Conservation (phyloP, 352 stramenopile species). For the Globisporangium nunn region DNA sequence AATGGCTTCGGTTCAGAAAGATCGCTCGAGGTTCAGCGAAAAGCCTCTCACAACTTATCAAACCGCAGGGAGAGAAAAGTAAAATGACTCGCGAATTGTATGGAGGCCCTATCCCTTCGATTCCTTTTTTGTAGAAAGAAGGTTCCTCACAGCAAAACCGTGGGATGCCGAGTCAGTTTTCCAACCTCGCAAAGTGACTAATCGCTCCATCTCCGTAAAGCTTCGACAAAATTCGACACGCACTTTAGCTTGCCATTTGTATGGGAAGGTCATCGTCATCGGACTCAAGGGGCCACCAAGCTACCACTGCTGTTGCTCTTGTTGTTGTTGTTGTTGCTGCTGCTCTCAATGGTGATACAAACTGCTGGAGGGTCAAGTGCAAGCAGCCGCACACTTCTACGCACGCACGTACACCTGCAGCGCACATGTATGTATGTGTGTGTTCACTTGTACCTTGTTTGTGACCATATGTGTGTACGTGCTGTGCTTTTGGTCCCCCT, state of each 20-base stretch:
- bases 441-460: not conserved
- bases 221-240: constrained; percentile 12
- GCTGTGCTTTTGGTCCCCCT: too few species aligned
- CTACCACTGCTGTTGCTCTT: too few species aligned
- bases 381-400: too few species aligned
- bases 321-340: too few species aligned
- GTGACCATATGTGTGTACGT: too few species aligned
- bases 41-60: not conserved
- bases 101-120: not conserved
- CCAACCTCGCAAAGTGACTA: not conserved
- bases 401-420: too few species aligned
- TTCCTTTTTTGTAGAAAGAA: not conserved
- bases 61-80: not conserved
- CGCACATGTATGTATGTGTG: too few species aligned
- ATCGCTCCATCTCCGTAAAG: not conserved
- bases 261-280: not conserved
- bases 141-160: not conserved
- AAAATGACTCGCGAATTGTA: not conserved
- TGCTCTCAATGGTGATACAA: too few species aligned
- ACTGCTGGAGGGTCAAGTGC: too few species aligned
- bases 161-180: constrained; percentile 8
- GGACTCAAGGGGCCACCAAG: too few species aligned
- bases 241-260: constrained; percentile 5
- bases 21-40: not conserved
- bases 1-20: not conserved